phyloP scores from a whole-genome alignment of 1,284 basidiomycete genomes.

The Puccinia coronata region DNA sequence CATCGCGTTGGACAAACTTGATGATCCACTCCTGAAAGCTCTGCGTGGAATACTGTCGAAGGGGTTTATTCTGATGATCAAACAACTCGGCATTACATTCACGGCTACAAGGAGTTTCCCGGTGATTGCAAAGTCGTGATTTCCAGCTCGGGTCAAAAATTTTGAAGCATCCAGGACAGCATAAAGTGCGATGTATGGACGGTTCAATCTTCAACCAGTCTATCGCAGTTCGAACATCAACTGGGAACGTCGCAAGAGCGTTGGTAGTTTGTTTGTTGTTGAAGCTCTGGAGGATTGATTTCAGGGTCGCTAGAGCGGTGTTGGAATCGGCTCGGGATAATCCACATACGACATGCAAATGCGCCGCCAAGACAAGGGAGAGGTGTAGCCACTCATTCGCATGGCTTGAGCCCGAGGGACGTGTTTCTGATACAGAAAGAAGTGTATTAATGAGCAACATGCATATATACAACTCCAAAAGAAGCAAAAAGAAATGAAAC shows the following conservation, averaged over 20 bases:
- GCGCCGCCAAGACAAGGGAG: background rate
- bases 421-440: background rate
- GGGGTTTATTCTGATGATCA: constrained; percentile 9
- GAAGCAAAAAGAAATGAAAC: background rate
- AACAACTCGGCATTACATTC: constrained; percentile 17
- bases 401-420: background rate
- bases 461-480: background rate
- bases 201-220: constrained; percentile 31
- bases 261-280: background rate
- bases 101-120: constrained; percentile 12
- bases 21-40: constrained; percentile 27
- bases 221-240: constrained; percentile 25
- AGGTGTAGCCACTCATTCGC: constrained; percentile 9
- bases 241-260: background rate
- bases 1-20: constrained; percentile 34
- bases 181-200: background rate
- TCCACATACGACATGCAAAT: constrained; percentile 15
- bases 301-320: background rate
- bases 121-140: background rate
- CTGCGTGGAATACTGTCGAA: constrained; percentile 38
- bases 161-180: constrained; percentile 36
- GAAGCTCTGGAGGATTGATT: constrained; percentile 2
- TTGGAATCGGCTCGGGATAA: constrained; percentile 1
- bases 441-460: background rate
- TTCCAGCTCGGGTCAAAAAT: background rate